phyloP scores from a whole-genome alignment of 2,329 filamentous ascomycete species.

The Colletotrichum agaves region DNA sequence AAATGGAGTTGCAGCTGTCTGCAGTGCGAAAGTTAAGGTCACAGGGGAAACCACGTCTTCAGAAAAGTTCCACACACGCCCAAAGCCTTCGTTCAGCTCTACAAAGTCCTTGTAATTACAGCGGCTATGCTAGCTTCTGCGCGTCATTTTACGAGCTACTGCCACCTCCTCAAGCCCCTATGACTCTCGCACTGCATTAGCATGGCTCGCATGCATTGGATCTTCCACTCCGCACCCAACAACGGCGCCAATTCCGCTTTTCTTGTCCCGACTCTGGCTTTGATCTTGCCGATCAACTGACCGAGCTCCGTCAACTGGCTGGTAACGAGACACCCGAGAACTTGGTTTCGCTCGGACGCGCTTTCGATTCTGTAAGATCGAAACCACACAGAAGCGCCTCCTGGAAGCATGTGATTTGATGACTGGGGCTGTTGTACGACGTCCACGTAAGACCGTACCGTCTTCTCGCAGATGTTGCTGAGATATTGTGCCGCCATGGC shows the following conservation, averaged over 20 bases:
- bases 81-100: too few relatives aligned
- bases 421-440: background rate
- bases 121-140: background rate
- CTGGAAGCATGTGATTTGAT: background rate
- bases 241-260: conserved; percentile 13
- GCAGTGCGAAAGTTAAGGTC: too few relatives aligned
- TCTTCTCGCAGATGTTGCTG: conserved; percentile 27
- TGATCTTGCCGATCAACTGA: conserved; percentile 11
- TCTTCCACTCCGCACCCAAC: conserved; percentile 1
- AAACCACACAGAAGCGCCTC: conserved; percentile 5
- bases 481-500: conserved; percentile 21
- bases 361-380: conserved; percentile 20
- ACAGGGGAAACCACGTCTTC: too few relatives aligned
- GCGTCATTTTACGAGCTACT: background rate
- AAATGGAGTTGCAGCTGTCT: too few relatives aligned
- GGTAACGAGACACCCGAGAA: background rate
- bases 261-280: conserved; percentile 16
- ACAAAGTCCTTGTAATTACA: background rate
- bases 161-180: background rate
- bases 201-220: conserved; percentile 11
- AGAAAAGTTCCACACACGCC: too few relatives aligned
- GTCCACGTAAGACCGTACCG: conserved; percentile 5
- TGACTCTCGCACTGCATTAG: conserved; percentile 16
- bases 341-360: conserved; percentile 2
- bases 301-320: conserved; percentile 14